Conservation (phyloP, 1,139 yeast genomes). For the Diutina scorzettiae region DNA sequence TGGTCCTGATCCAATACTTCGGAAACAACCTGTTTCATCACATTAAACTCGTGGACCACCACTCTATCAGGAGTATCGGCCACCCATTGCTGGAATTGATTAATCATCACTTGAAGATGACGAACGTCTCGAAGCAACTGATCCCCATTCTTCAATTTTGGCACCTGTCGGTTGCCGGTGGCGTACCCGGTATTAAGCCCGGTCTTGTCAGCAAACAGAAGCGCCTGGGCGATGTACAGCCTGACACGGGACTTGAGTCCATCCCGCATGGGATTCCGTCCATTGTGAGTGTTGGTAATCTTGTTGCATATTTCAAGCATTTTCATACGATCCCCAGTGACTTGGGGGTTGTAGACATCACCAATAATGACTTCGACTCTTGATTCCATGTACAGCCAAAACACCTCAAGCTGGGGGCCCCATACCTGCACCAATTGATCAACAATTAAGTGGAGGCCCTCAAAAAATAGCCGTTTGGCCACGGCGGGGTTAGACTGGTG, state of each 20-base stretch:
- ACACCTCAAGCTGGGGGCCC: background rate
- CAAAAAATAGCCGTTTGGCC: conserved; percentile 1
- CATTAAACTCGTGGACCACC: background rate
- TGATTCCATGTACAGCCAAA: conserved; percentile 4
- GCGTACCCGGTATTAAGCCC: background rate
- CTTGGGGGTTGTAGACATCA: background rate
- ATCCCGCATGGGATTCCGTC: background rate
- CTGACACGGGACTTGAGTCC: background rate
- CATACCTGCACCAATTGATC: background rate
- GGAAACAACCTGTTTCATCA: background rate
- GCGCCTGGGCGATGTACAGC: background rate
- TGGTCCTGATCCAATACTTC: background rate
- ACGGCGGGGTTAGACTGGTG: background rate
- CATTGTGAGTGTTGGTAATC: background rate
- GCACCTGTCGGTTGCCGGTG: background rate
- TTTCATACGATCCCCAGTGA: background rate
- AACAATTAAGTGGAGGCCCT: background rate
- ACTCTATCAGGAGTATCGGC: background rate
- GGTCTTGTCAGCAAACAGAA: conserved; percentile 3
- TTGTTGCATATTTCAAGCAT: conserved; percentile 1
- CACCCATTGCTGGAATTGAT: background rate
- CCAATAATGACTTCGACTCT: background rate
- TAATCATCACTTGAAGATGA: background rate
- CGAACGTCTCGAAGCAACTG: background rate
- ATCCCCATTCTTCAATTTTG: background rate